Evolutionary conservation across 345 rosid species (phyloP).

Genomic region (Euphorbia pulcherrima): DNA sequence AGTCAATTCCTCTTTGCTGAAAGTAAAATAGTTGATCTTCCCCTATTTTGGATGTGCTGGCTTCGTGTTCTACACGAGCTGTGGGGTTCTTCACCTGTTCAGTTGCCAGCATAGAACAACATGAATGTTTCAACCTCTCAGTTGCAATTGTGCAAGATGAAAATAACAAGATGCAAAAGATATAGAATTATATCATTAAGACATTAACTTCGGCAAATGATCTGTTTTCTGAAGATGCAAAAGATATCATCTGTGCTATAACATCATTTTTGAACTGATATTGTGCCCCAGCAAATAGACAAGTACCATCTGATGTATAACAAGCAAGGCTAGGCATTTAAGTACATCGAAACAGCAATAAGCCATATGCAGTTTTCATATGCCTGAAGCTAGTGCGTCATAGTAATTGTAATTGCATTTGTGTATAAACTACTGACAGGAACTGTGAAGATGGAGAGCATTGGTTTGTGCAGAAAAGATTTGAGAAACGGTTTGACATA

Average conservation of each 20-base stretch:
- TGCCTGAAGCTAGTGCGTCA: neutral
- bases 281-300: neutral
- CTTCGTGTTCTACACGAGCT: conserved; percentile 90
- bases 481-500: neutral
- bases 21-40: conserved; percentile 96
- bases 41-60: conserved; percentile 89
- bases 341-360: neutral
- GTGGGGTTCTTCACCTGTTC: conserved; percentile 79
- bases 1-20: conserved; percentile 92
- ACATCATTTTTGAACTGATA: neutral
- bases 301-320: neutral
- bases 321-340: neutral
- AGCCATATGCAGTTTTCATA: neutral
- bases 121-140: neutral
- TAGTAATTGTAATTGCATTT: neutral
- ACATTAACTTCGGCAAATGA: neutral
- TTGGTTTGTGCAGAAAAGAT: neutral
- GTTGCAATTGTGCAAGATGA: neutral
- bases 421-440: neutral
- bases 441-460: neutral
- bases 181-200: neutral
- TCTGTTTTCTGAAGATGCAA: neutral
- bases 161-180: neutral
- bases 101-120: neutral
- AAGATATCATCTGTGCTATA: neutral